Conservation (phyloP, 768 basidiomycete species). For the Podaxis sp. region DNA sequence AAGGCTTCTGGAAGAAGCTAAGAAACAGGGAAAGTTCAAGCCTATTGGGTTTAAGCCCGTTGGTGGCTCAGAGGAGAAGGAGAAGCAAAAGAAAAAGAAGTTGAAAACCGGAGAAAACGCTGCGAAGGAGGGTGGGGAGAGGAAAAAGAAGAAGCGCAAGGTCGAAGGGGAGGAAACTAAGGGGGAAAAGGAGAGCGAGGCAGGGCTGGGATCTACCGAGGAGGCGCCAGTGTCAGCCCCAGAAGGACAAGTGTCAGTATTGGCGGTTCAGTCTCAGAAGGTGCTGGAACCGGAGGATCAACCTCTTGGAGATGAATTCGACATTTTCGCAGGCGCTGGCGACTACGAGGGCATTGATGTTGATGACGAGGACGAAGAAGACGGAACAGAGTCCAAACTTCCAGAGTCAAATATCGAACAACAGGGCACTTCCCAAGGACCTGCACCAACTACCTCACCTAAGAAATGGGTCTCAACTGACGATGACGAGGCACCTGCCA, state of each 20-base stretch:
- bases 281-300: constrained; percentile 28
- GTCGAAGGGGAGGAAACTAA: not conserved
- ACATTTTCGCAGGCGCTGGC: constrained; percentile 85
- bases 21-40: constrained; percentile 50
- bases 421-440: not conserved
- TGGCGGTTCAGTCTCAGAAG: not conserved
- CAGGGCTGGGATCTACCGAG: not conserved
- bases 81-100: constrained; percentile 58
- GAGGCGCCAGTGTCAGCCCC: constrained; percentile 19
- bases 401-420: not conserved
- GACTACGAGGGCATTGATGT: constrained; percentile 74
- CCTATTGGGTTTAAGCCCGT: constrained; percentile 71
- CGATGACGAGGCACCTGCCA: constrained; percentile 5
- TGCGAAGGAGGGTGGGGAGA: constrained; percentile 20
- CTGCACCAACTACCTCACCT: not conserved
- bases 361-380: constrained; percentile 51
- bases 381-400: constrained; percentile 11
- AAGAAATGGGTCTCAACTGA: constrained; percentile 17
- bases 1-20: constrained; percentile 38
- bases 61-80: constrained; percentile 38
- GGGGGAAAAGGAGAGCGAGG: constrained; percentile 8
- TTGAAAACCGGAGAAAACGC: constrained; percentile 43
- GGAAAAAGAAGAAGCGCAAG: constrained; percentile 22
- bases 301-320: constrained; percentile 58
- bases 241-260: not conserved